Evolutionary conservation across 1,139 yeast genomes (phyloP), one percentile per base, ranked within the genome.

Genomic region (Yamadazyma triangularis): DNA sequence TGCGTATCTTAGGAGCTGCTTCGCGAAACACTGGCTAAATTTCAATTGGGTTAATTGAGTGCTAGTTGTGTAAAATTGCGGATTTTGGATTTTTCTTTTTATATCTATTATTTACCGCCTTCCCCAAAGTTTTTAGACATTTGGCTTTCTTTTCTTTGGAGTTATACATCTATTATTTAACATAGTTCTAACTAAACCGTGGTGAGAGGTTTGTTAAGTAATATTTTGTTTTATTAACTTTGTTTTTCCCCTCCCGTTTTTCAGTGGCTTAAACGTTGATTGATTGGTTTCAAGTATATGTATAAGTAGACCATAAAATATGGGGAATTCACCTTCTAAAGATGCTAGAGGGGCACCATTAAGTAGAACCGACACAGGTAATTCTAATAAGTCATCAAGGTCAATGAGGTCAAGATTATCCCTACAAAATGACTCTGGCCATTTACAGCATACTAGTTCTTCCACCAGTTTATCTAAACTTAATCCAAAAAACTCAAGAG

Each of bases 311-410:
- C 9, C 6, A 18, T 18, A 6, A 7, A 18, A 9, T 25, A 70
- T 70, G 76, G 76, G 76, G 33, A 69, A 69, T 43, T 53, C 60
- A 21, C 53, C 72, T 19, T 66, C 73, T 20, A 68, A 64, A 44
- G 56, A 56, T 23, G 43, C 44, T 28, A 18, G 20, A 18, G 45
- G 47, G 4, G 36, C 69, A 13, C 70, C 77, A 11, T 68, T 76
- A 47, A 58, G 70, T 13, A 58, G 80, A 30, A 63, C 77, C 14
- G 79, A 73, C 50, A 73, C 82, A 2, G 67, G 71, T 32, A 67
- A 61, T 36, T 73, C 79, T 4, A 64, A 69, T 16, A 69, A 63
- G 42, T 70, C 77, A 9, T 52, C 71, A 4, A 57, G 79, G 32
- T 74, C 80, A 3, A 53, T 70, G 13, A 56, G 74, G n/a, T 26